Conservation (phyloP, 2,329 filamentous ascomycete species). For the Aspergillus carbonarius region DNA sequence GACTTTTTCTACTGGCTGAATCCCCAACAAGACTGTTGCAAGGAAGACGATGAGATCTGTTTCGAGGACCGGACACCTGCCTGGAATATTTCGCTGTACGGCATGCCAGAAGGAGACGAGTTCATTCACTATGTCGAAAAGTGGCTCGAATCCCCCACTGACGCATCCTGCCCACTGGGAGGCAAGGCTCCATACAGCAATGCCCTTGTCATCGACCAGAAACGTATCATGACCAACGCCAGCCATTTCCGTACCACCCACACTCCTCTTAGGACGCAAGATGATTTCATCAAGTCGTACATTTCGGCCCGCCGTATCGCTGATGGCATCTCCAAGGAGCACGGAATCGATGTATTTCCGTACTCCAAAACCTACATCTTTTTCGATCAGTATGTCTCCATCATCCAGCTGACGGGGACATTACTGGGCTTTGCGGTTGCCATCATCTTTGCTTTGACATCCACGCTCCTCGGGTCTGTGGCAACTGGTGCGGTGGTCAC, state of each 20-base stretch:
- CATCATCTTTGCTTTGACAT: slow-evolving; percentile 80
- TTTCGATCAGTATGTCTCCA: slow-evolving; percentile 93
- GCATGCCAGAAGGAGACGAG: slow-evolving; percentile 92
- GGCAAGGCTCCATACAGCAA: slow-evolving; percentile 84
- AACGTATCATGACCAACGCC: slow-evolving; percentile 67
- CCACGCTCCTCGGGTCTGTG: slow-evolving; percentile 77
- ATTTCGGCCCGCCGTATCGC: slow-evolving; percentile 85
- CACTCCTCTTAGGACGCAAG: slow-evolving; percentile 79
- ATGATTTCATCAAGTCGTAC: slow-evolving; percentile 91
- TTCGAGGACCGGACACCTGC: slow-evolving; percentile 73
- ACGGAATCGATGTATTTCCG: slow-evolving; percentile 82
- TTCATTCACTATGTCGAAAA: slow-evolving; percentile 82
- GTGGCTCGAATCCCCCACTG: slow-evolving; percentile 78
- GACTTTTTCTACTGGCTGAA: slow-evolving; percentile 98
- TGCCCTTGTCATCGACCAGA: slow-evolving; percentile 74
- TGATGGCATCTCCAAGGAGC: slow-evolving; percentile 67
- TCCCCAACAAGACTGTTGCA: slow-evolving; percentile 74
- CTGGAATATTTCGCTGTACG: slow-evolving; percentile 85
- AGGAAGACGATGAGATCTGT: slow-evolving; percentile 69
- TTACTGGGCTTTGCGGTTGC: slow-evolving; percentile 80
- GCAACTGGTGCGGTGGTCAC: slow-evolving; percentile 80
- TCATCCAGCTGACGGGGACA: slow-evolving; percentile 74
- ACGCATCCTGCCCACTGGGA: slow-evolving; percentile 80
- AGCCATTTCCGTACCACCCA: slow-evolving; percentile 92
- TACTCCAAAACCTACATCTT: slow-evolving; percentile 99